Conservation (phyloP, 129 eudicot species). For the Tagetes patula region DNA sequence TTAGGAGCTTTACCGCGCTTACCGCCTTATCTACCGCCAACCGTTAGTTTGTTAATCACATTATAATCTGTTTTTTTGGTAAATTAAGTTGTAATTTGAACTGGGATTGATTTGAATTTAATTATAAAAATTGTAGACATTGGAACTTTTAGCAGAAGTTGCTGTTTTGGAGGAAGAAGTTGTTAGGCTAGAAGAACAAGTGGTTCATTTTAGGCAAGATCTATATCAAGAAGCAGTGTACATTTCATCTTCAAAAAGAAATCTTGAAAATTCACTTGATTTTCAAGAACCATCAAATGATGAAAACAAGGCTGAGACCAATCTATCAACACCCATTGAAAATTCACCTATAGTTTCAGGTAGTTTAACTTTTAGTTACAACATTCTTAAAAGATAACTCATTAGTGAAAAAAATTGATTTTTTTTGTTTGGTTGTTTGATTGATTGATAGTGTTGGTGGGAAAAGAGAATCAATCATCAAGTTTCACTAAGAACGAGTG, state of each 20-base stretch:
- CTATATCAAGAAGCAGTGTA: conserved; percentile 77
- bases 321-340: conserved; percentile 33
- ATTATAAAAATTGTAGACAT: conserved; percentile 43
- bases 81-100: not conserved
- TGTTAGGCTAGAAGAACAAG: conserved; percentile 90
- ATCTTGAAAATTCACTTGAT: conserved; percentile 55
- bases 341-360: conserved; percentile 38
- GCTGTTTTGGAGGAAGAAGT: conserved; percentile 98
- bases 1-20: conserved; percentile 92
- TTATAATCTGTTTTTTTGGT: not conserved
- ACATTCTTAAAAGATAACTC: not conserved
- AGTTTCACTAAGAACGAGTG: conserved; percentile 45
- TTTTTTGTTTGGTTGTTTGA: conserved; percentile 12
- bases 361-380: conserved; percentile 6
- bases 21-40: conserved; percentile 87
- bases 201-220: conserved; percentile 84
- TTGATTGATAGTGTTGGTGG: conserved; percentile 43
- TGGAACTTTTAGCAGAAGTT: conserved; percentile 97
- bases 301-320: conserved; percentile 44
- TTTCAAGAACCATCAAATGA: conserved; percentile 40
- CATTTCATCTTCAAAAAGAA: conserved; percentile 68
- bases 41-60: conserved; percentile 11
- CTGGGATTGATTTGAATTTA: not conserved
- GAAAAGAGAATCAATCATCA: conserved; percentile 55
- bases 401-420: conserved; percentile 1